phyloP scores from a whole-genome alignment of 1,139 yeast species.

The Yamadazyma pseudoaaseri region DNA sequence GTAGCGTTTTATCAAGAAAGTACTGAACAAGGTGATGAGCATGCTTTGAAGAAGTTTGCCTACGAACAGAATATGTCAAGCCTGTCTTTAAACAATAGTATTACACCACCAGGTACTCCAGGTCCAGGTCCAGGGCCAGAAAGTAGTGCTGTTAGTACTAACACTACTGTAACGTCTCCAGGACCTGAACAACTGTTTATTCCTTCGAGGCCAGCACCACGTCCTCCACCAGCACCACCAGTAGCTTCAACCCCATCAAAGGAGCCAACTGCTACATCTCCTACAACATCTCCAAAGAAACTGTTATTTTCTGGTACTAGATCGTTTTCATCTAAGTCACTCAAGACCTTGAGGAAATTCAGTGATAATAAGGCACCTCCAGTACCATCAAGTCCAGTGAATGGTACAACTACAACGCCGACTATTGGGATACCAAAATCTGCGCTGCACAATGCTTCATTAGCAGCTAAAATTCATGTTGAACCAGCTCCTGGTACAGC shows the following conservation, averaged over 20 bases:
- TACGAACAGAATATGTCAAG: conserved; percentile 24
- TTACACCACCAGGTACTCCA: conserved; percentile 30
- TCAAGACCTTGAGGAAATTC: conserved; percentile 31
- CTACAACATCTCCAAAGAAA: conserved; percentile 17
- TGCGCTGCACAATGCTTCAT: conserved; percentile 42
- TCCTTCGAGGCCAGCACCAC: conserved; percentile 71
- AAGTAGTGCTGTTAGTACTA: conserved; percentile 9
- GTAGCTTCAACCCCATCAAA: neutral
- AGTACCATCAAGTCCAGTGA: neutral
- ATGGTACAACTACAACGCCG: conserved; percentile 3
- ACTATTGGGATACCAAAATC: conserved; percentile 33
- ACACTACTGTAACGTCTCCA: neutral
- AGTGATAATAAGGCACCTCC: conserved; percentile 16
- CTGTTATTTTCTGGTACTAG: conserved; percentile 27
- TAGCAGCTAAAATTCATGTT: conserved; percentile 24
- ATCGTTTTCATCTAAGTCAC: conserved; percentile 41
- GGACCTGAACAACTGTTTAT: conserved; percentile 47
- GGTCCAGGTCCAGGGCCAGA: conserved; percentile 1
- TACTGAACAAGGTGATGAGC: conserved; percentile 62
- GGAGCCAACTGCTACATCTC: conserved; percentile 28
- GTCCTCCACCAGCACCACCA: conserved; percentile 33
- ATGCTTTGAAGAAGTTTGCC: conserved; percentile 75
- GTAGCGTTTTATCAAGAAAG: conserved; percentile 82
- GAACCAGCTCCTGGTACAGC: conserved; percentile 37
- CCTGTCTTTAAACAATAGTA: conserved; percentile 22